These are phyloP conservation scores for Allium cepa DNA, from an alignment of 106 monocot species.

Conservation along the genomic window DNA sequence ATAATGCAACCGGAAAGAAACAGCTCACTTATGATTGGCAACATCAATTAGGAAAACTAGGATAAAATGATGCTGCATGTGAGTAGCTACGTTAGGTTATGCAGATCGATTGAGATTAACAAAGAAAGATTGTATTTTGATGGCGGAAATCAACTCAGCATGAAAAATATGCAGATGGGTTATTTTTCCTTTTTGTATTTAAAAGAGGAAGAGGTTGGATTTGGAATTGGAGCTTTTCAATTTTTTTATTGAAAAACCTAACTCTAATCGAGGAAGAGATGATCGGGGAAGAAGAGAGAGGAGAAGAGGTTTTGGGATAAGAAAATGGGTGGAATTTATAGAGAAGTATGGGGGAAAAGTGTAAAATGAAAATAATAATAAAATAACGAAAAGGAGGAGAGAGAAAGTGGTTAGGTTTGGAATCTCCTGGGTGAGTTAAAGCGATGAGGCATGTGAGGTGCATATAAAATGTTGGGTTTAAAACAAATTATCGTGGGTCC, in stretches of 20 bases:
- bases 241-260: not conserved
- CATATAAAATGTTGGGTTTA: not conserved
- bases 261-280: not conserved
- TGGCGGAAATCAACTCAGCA: not conserved
- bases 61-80: slow-evolving; percentile 30
- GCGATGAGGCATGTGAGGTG: not conserved
- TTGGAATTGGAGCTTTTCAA: not conserved
- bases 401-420: not conserved
- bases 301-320: slow-evolving; percentile 15
- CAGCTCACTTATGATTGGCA: slow-evolving; percentile 56
- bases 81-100: not conserved
- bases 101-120: not conserved
- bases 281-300: not conserved
- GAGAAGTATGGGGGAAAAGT: slow-evolving; percentile 2
- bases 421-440: not conserved
- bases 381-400: not conserved
- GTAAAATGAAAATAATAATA: not conserved
- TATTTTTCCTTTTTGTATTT: slow-evolving; percentile 2
- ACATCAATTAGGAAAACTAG: slow-evolving; percentile 50
- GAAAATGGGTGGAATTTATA: slow-evolving; percentile 26
- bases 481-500: too few species aligned
- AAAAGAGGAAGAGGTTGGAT: too few species aligned
- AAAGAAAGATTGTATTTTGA: slow-evolving; percentile 11
- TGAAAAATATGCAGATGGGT: not conserved
- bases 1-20: slow-evolving; percentile 63